Base-by-base conservation (phyloP, 1,284 basidiomycete species). In the Apiotrichum brassicae region DNA sequence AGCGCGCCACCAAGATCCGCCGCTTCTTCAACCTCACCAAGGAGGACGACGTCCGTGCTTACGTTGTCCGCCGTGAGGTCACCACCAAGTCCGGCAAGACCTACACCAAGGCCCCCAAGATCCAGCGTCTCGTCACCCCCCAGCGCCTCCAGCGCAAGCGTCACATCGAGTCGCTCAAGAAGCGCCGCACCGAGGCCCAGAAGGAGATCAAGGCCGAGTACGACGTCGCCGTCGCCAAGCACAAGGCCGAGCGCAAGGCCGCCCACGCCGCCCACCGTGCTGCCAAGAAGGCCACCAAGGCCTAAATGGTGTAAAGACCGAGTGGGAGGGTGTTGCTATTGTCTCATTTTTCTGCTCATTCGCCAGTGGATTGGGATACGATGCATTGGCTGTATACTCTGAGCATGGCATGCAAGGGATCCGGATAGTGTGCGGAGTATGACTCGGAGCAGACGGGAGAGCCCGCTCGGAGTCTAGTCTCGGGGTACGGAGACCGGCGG, bases 11-110 rank as follows among this genome's bases (percentile, higher is more conserved):
- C 57, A 91, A 92, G 82, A 97, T 97, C 78, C 82, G 93, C 75
- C 83, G 79, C 73, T 97, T 97, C 84, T 98, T 97, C 84, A 97
- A 95, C 82, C 79, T 97, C 73, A 81, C 82, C 77, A 97, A 97
- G 83, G 87, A 94, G 71, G 94, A 97, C 71, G 94, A 97, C 77
- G 93, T 97, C 56, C 84, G 89, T 77, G 91, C 95, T 78, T 97
- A 95, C 75, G 90, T 97, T 64, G 84, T 97, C 65, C 57, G 59
- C 67, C 79, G 91, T 64, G 91, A 95, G 78, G 89, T 97, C 49
- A 84, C 77, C 77, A 84, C 86, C 75, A 97, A 95, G 84, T 92
- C 94, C 80, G 90, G 87, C 61, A 97, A 97, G 51, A 87, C 91
- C 55, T 95, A 94, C 79, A 92, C 88, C 78, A 97, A 98, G 82